Evolutionary conservation across 768 basidiomycete species (phyloP).

Genomic region (Suillus paluster): DNA sequence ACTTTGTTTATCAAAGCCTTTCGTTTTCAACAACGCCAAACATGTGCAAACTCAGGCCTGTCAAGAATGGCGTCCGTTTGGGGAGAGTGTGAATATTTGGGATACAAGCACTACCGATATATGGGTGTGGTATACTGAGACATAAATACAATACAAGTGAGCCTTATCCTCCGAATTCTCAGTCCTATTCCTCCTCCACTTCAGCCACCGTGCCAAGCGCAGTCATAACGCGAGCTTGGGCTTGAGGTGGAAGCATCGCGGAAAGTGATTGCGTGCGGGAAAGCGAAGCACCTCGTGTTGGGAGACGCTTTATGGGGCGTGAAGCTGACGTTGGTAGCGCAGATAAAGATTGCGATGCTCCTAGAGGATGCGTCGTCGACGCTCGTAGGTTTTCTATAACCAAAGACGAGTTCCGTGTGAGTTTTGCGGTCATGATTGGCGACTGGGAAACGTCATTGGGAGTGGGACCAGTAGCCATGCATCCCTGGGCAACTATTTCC

Average conservation of each 20-base stretch:
- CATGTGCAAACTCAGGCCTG: not conserved
- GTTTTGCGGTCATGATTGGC: not conserved
- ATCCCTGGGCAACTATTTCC: not conserved
- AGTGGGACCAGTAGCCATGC: not conserved
- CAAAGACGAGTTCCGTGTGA: not conserved
- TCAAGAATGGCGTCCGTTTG: too few relatives aligned
- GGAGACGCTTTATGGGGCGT: not conserved
- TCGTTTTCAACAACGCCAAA: not conserved
- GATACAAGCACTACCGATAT: not conserved
- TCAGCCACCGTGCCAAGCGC: not conserved
- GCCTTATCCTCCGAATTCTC: not conserved
- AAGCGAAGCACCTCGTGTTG: too few relatives aligned
- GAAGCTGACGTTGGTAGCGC: not conserved
- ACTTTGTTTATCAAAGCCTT: not conserved
- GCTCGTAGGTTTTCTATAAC: not conserved
- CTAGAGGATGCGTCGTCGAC: too few relatives aligned
- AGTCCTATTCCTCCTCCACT: not conserved
- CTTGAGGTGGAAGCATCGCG: not conserved
- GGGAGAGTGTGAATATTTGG: not conserved
- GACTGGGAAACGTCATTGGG: not conserved
- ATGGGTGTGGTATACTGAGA: not conserved
- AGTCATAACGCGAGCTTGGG: not conserved
- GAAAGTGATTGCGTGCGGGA: conserved; percentile 1
- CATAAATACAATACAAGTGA: not conserved
- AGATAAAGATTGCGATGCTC: not conserved